Base-by-base conservation (phyloP, 306 rosid species). In the Pterocarpus macrocarpus region DNA sequence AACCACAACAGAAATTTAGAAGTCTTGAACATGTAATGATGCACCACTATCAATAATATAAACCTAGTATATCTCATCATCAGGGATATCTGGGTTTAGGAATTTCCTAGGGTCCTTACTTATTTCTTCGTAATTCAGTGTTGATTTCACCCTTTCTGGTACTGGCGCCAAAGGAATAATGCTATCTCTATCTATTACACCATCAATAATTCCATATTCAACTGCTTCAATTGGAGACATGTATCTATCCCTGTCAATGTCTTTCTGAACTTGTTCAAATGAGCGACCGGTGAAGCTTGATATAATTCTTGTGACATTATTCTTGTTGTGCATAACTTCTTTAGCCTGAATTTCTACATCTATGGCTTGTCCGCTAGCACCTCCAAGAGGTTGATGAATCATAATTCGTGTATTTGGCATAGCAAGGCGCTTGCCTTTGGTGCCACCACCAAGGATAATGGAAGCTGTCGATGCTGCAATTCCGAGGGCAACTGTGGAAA, bases 191-290 rank as follows among this genome's bases (percentile, higher is more conserved):
- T 95, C 97, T 13, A 95, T 95, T 22, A 95, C 98, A 32, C 94
- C 97, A 63, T 93, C 97, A 38, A 91, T 85, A 17, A 93, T 83
- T 90, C 98, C 99, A 88, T 91, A 95, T 71, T 95, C 99, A 71
- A 93, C 98, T 4, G 92, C 99, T 85, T 95, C 99, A 64, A 93
- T 95, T 43, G 98, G 98, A 47, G 99, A 93, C 96, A 95, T 82
- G 30, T 95, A 95, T 55, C 89, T 90, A 85, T 95, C 99, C 86
- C 94, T 80, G 50, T 95, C 98, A 13, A 95, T 91, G 79, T 95
- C 98, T 71, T 89, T 90, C 85, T 85, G 87, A 72, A 95, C 94
- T 86, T 95, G 97, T 61, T 91, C 97, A 7, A 89, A 80, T 44
- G 98, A 55, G 73, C 97, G 97, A 62, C 98, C 98, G 0, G 96